Evolutionary conservation across 139 green algal species (phyloP).

Genomic region (Pleodorina starrii): DNA sequence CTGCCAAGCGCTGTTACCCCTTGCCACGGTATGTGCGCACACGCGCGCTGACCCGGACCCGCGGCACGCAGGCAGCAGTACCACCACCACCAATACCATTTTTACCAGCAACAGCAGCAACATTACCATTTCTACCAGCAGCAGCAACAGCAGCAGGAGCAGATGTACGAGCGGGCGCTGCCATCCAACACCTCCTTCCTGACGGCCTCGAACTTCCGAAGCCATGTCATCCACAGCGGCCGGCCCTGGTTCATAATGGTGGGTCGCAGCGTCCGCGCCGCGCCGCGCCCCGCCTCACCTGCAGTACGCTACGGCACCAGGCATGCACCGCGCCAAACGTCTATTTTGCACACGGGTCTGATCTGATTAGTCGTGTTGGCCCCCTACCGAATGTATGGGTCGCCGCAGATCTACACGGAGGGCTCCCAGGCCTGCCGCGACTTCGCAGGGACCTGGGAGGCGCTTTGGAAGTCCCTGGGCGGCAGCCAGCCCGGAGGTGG

Average conservation of each 20-base stretch:
- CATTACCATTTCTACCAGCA: background rate
- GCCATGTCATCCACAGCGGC: constrained; percentile 2
- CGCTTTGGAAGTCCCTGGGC: constrained; percentile 34
- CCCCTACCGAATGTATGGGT: no score
- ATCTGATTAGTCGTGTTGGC: no score
- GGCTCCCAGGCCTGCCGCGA: background rate
- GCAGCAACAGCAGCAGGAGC: constrained; percentile 37
- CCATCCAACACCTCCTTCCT: constrained; percentile 42
- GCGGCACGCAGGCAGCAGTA: constrained; percentile 8
- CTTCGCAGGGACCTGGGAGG: constrained; percentile 22
- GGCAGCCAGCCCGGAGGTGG: background rate
- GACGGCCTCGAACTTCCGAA: constrained; percentile 34
- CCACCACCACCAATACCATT: background rate
- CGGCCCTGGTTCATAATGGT: constrained; percentile 32
- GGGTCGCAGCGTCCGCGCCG: no score
- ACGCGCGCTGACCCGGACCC: no score
- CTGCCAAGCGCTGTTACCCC: no score
- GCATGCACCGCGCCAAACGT: no score
- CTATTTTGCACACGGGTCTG: no score
- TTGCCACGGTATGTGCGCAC: no score
- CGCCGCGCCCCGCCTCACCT: no score
- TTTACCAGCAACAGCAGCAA: background rate
- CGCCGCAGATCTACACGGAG: constrained; percentile 46
- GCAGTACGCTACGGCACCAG: no score
- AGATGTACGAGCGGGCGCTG: constrained; percentile 32